These are phyloP conservation scores for Neofusicoccum kwambonambiense DNA, from an alignment of 2,329 filamentous ascomycete species.

Conservation along the genomic window DNA sequence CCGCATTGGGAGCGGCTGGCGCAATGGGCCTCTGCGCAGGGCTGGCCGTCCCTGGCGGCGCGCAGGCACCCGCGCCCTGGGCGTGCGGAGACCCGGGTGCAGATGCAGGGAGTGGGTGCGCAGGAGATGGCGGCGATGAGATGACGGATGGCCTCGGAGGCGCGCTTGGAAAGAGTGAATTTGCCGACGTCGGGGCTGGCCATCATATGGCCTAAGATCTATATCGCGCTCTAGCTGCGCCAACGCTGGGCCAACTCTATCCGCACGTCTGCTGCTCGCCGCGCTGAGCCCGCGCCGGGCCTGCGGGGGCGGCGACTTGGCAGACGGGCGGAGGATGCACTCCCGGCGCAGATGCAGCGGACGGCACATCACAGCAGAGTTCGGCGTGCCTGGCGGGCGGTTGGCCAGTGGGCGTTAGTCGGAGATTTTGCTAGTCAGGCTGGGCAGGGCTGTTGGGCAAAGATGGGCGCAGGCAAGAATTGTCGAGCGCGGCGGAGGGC, in stretches of 20 bases:
- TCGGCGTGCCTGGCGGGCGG: not conserved
- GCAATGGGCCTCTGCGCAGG: not conserved
- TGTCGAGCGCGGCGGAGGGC: not conserved
- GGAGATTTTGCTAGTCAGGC: conserved; percentile 6
- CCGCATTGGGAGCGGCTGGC: not conserved
- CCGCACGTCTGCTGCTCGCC: not conserved
- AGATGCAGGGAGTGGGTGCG: not conserved
- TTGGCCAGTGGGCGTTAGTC: not conserved
- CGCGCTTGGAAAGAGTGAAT: not conserved
- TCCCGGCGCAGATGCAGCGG: not conserved
- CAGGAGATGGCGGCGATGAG: not conserved
- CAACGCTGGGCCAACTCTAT: conserved; percentile 6
- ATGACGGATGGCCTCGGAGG: not conserved
- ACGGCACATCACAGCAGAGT: not conserved
- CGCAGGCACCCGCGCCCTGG: no score
- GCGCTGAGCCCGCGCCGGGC: no score
- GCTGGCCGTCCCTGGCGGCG: not conserved
- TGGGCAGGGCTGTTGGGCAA: not conserved
- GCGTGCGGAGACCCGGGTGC: not conserved
- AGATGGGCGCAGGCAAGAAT: not conserved
- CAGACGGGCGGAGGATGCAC: not conserved
- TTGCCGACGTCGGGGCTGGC: not conserved
- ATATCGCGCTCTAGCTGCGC: not conserved
- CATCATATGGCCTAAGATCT: conserved; percentile 11
- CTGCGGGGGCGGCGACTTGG: not conserved